A percentile compares a stretch with the other conserved stretches of the same genome.
These are phyloP conservation scores for Paracoccidioides brasiliensis DNA, from an alignment of 2,329 filamentous ascomycete species.

Conservation along the genomic window DNA sequence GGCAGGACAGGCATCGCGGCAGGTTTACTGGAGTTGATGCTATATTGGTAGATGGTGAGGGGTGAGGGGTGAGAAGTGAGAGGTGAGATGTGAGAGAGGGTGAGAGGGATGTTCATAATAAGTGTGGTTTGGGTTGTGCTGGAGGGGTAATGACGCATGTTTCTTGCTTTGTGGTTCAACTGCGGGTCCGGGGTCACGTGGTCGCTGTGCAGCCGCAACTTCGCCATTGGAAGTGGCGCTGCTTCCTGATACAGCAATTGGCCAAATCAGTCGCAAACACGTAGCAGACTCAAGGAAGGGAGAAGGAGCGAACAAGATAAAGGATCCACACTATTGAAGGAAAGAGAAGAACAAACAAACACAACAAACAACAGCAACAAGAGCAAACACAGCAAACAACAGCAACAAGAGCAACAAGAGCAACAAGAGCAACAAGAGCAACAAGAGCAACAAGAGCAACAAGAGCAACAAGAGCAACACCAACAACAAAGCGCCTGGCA, in stretches of 20 bases:
- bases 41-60: slow-evolving; percentile 6
- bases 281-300: not conserved
- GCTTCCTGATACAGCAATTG: slow-evolving; percentile 15
- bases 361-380: not conserved
- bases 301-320: not conserved
- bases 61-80: too few species aligned
- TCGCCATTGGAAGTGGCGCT: slow-evolving; percentile 27
- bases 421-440: too few species aligned
- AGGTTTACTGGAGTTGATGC: slow-evolving; percentile 2
- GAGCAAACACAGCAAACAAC: not conserved
- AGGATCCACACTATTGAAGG: not conserved
- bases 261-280: not conserved
- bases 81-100: slow-evolving; percentile 6
- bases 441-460: too few species aligned
- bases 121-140: too few species aligned
- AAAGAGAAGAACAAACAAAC: not conserved
- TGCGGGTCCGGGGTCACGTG: slow-evolving; percentile 24
- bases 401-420: not conserved
- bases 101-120: too few species aligned
- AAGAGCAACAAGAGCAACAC: too few species aligned
- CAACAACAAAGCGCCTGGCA: too few species aligned
- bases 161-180: slow-evolving; percentile 3
- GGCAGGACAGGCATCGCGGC: slow-evolving; percentile 12
- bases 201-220: slow-evolving; percentile 6
- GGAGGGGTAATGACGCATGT: slow-evolving; percentile 4